Percentiles rank a stretch among this genome's conserved stretches.
These are phyloP conservation scores for Dioscorea alata DNA, from an alignment of 106 monocot genomes.

Conservation along the genomic window DNA sequence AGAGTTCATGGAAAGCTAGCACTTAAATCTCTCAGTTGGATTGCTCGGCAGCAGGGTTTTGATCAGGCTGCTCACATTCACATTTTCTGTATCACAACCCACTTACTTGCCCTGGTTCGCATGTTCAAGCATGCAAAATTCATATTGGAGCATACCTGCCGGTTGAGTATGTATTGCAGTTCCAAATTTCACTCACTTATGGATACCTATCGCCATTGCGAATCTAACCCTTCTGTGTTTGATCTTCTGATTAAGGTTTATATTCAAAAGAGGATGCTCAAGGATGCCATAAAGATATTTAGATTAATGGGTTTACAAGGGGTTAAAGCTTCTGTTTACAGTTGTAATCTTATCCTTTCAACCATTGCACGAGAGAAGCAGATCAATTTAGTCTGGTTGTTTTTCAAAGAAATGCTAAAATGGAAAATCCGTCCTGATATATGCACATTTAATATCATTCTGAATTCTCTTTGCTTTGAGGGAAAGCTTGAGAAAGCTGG, in stretches of 20 bases:
- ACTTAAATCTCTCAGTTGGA: constrained; percentile 37
- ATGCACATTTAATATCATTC: constrained; percentile 44
- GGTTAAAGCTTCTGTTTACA: constrained; percentile 34
- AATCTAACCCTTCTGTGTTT: constrained; percentile 41
- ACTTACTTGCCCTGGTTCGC: constrained; percentile 35
- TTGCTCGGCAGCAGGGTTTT: constrained; percentile 20
- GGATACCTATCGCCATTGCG: constrained; percentile 26
- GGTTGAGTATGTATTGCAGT: constrained; percentile 7
- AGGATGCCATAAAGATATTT: constrained; percentile 21
- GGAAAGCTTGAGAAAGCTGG: constrained; percentile 38
- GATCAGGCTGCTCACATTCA: constrained; percentile 15
- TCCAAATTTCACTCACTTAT: constrained; percentile 35
- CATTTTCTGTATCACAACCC: constrained; percentile 33
- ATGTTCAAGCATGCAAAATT: constrained; percentile 42
- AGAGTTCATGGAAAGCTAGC: constrained; percentile 40
- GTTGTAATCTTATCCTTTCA: constrained; percentile 52
- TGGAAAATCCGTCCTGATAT: constrained; percentile 35
- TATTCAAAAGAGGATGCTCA: constrained; percentile 25
- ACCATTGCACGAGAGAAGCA: constrained; percentile 22
- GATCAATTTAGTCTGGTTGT: constrained; percentile 33
- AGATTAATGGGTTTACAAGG: constrained; percentile 36
- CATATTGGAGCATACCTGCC: constrained; percentile 29
- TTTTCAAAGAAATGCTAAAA: constrained; percentile 46
- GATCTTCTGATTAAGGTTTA: constrained; percentile 48
- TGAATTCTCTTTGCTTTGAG: constrained; percentile 49